Conservation (phyloP, 305 asterid species). For the Solanum chacoense region DNA sequence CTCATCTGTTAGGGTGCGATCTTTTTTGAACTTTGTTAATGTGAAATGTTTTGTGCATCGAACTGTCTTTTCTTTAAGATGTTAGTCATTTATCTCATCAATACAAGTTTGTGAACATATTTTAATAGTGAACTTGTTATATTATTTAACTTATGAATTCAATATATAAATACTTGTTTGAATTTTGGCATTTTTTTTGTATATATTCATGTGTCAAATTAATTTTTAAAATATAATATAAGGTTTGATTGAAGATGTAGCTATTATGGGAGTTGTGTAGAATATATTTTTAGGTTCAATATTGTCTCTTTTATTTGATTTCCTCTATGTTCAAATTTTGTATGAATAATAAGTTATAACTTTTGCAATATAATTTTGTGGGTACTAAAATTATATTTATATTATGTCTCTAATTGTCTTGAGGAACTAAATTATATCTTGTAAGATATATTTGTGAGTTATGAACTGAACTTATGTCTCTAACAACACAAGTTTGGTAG, state of each 20-base stretch:
- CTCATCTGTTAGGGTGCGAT: background rate
- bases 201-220: background rate
- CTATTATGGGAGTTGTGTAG: background rate
- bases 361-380: background rate
- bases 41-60: background rate
- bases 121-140: background rate
- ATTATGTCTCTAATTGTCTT: background rate
- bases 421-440: too few species aligned
- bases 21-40: background rate
- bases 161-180: background rate
- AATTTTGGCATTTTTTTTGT: background rate
- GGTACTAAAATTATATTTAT: background rate
- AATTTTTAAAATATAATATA: background rate
- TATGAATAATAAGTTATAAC: too few species aligned
- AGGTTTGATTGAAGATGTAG: background rate
- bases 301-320: background rate
- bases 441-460: background rate
- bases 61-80: background rate
- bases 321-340: background rate
- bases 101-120: background rate
- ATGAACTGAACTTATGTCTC: background rate
- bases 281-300: background rate
- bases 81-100: background rate
- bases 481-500: background rate
- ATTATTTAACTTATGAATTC: background rate